Evolutionary conservation across 176 grass and related monocot genomes (phyloP), one percentile per base, ranked within the genome.

Genomic region (Phoenix dactylifera): DNA sequence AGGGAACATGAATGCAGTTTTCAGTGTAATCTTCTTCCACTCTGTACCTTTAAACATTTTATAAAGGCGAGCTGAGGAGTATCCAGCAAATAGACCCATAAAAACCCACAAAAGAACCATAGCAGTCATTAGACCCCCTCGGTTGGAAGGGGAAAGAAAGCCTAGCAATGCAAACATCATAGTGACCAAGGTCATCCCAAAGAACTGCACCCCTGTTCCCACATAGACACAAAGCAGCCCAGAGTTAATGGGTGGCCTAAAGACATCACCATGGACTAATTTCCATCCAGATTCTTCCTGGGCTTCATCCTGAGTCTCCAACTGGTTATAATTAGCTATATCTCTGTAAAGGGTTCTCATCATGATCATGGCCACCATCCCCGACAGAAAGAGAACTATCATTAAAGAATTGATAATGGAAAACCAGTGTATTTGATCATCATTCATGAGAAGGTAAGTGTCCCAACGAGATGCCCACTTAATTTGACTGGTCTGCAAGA

Each of bases 351-450:
- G 78, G 18, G 78, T 81, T 25, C 78, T 66, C 72, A 81, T 64
- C 78, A 81, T 81, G 26, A 81, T 81, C 78, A 81, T 81, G 50
- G 71, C 78, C 15, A 81, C 71, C 78, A 81, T 81, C 58, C 78
- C 78, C 15, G 78, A 81, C 18, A 81, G 65, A 52, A 81, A 81
- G 10, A 81, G 78, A 26, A 81, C 78, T 35, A 81, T 81, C 78
- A 81, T 81, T 26, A 81, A 60, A 26, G 78, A 81, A 55, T 81
- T 81, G 56, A 81, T 75, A 20, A 81, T 81, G 5, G 78, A 81
- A 62, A 81, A 81, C 78, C 78, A 81, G 65, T 81, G 78, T 55
- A 79, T 79, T 49, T 79, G 76, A 26, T 79, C 76, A 12, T 79
- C 76, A 15, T 65, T 79, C 76, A 79, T 73, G 50, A 79, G 61